phyloP scores from a whole-genome alignment of 2,329 filamentous ascomycete genomes.

The Alternaria dauci region DNA sequence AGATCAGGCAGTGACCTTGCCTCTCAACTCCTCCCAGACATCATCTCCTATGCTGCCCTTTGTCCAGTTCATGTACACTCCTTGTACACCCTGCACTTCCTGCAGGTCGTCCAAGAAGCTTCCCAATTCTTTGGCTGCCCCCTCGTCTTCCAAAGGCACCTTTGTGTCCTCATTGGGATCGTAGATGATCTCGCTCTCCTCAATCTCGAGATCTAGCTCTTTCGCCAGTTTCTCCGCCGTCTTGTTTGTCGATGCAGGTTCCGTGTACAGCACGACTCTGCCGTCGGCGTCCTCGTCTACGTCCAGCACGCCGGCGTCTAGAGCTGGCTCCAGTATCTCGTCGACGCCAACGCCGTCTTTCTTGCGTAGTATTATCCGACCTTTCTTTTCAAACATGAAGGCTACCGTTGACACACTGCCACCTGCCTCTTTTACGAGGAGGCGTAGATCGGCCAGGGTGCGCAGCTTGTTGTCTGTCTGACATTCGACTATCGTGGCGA shows the following conservation, averaged over 20 bases:
- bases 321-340: constrained; percentile 78
- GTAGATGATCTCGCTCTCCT: constrained; percentile 84
- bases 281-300: constrained; percentile 74
- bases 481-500: constrained; percentile 82
- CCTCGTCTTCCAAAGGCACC: constrained; percentile 67
- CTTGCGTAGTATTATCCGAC: constrained; percentile 74
- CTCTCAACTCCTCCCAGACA: constrained; percentile 50
- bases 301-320: constrained; percentile 84
- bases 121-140: constrained; percentile 65
- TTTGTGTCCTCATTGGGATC: constrained; percentile 81
- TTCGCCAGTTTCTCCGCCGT: constrained; percentile 71
- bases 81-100: constrained; percentile 80
- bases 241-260: constrained; percentile 69
- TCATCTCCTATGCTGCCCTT: constrained; percentile 52
- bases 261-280: constrained; percentile 74
- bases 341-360: constrained; percentile 67
- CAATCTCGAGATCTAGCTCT: constrained; percentile 70
- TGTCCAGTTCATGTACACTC: constrained; percentile 75
- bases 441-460: constrained; percentile 75
- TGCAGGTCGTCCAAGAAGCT: constrained; percentile 68
- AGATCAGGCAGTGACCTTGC: constrained; percentile 47
- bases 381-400: constrained; percentile 86
- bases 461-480: constrained; percentile 84
- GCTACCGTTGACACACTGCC: constrained; percentile 76
- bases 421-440: constrained; percentile 73